Percentiles rank a stretch among this genome's conserved stretches.
phyloP scores from a whole-genome alignment of 2,329 filamentous ascomycete genomes.

The Fusarium heterosporum region DNA sequence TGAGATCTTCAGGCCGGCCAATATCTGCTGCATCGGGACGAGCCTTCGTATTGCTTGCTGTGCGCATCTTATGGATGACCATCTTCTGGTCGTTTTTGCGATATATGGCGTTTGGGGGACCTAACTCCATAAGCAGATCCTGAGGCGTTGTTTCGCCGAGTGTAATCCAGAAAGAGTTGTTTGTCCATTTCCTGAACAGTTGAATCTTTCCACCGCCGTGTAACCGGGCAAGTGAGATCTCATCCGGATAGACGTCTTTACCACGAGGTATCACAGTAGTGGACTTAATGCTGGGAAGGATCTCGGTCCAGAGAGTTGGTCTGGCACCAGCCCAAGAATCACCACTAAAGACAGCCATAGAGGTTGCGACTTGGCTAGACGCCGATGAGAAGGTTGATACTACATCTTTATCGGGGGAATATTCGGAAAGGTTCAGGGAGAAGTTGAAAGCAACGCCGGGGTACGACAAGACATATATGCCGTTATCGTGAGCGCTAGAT shows the following conservation, averaged over 20 bases:
- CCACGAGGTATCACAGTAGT: conserved; percentile 75
- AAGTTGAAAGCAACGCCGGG: conserved; percentile 96
- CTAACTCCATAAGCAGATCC: conserved; percentile 89
- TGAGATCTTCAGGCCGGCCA: conserved; percentile 66
- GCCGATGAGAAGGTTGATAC: conserved; percentile 86
- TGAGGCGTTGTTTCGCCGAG: conserved; percentile 92
- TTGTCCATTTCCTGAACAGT: conserved; percentile 77
- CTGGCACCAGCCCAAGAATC: conserved; percentile 90
- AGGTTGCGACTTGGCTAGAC: conserved; percentile 78
- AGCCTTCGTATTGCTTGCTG: conserved; percentile 62
- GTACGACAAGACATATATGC: conserved; percentile 92
- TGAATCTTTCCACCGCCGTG: conserved; percentile 84
- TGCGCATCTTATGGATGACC: conserved; percentile 80
- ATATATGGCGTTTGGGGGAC: conserved; percentile 94
- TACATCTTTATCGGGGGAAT: conserved; percentile 82
- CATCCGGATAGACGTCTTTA: conserved; percentile 85
- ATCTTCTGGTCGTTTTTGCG: conserved; percentile 90
- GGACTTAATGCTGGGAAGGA: conserved; percentile 78
- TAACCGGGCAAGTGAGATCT: conserved; percentile 83
- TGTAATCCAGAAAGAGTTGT: conserved; percentile 74
- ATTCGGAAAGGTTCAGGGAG: conserved; percentile 77
- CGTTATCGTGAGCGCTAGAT: conserved; percentile 64
- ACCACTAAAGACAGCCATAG: conserved; percentile 92
- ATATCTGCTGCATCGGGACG: conserved; percentile 59
- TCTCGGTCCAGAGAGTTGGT: conserved; percentile 78